Conservation (phyloP, 768 basidiomycete genomes). For the Chalciporus pseudorubinellus region DNA sequence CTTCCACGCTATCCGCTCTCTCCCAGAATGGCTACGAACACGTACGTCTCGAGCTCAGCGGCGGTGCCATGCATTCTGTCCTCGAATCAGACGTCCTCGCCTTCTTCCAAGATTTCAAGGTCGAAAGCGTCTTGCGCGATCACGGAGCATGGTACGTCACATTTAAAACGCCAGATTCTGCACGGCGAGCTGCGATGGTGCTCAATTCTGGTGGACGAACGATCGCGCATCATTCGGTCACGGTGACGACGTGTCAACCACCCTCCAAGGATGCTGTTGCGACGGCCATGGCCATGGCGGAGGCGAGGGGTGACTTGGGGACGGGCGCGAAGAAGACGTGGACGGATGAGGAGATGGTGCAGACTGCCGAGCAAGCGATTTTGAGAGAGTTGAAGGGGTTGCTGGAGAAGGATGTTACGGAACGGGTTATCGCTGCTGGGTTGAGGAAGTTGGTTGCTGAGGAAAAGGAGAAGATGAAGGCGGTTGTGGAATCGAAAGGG, state of each 20-base stretch:
- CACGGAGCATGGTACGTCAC: conserved; percentile 78
- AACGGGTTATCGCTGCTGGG: conserved; percentile 54
- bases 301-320: conserved; percentile 24
- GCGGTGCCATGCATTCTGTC: conserved; percentile 45
- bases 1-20: conserved; percentile 40
- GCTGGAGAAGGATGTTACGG: conserved; percentile 65
- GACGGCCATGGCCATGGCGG: conserved; percentile 16
- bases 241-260: conserved; percentile 44
- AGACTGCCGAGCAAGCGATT: conserved; percentile 54
- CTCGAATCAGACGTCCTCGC: conserved; percentile 64
- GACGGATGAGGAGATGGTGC: conserved; percentile 52
- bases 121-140: conserved; percentile 72
- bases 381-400: conserved; percentile 51
- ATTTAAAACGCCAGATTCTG: conserved; percentile 60
- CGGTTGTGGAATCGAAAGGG: conserved; percentile 23
- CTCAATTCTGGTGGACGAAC: conserved; percentile 50
- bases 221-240: conserved; percentile 59
- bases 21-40: conserved; percentile 65
- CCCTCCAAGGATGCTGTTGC: conserved; percentile 34
- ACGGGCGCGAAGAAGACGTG: conserved; percentile 44
- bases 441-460: conserved; percentile 52
- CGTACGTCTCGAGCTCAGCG: conserved; percentile 55
- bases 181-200: conserved; percentile 66
- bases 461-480: conserved; percentile 41
- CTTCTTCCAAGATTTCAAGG: conserved; percentile 69